A percentile compares a stretch with the other conserved stretches of the same genome.
Conservation (phyloP, 2,329 filamentous ascomycete genomes). For the Xylaria hypoxylon region DNA sequence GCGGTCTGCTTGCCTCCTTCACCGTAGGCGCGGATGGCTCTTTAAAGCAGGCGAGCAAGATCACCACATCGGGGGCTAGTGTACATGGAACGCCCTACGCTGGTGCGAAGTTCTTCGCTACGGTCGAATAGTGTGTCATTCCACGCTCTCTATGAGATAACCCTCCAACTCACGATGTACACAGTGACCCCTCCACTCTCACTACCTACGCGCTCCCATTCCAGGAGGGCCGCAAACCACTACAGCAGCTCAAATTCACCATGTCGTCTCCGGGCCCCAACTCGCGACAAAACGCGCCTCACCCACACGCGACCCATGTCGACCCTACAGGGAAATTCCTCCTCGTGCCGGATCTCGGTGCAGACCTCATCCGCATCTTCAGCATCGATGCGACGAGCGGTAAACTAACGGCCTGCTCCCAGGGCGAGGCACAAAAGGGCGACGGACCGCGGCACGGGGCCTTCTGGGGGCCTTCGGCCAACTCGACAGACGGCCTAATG, state of each 20-base stretch:
- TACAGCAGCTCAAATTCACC: slow-evolving; percentile 57
- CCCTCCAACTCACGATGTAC: slow-evolving; percentile 28
- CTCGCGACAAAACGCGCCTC: slow-evolving; percentile 65
- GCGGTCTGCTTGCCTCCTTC: slow-evolving; percentile 53
- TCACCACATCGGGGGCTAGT: slow-evolving; percentile 52
- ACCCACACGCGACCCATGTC: slow-evolving; percentile 64
- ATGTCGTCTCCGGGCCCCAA: slow-evolving; percentile 57
- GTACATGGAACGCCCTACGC: slow-evolving; percentile 58
- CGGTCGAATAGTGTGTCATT: slow-evolving; percentile 57
- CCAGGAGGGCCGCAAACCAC: slow-evolving; percentile 43
- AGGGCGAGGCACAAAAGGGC: slow-evolving; percentile 57
- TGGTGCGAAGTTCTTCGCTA: slow-evolving; percentile 56
- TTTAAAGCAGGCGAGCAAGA: slow-evolving; percentile 49
- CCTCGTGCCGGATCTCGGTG: slow-evolving; percentile 65
- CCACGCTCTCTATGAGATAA: slow-evolving; percentile 19
- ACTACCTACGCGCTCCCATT: slow-evolving; percentile 59
- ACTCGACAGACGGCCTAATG: slow-evolving; percentile 46
- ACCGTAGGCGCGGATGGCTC: slow-evolving; percentile 50
- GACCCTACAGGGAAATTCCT: slow-evolving; percentile 63
- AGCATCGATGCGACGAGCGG: slow-evolving; percentile 60
- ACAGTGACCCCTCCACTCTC: slow-evolving; percentile 57
- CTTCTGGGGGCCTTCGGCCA: slow-evolving; percentile 58
- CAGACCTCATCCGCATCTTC: slow-evolving; percentile 66
- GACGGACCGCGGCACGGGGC: slow-evolving; percentile 65
- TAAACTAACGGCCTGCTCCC: slow-evolving; percentile 58